phyloP scores from a whole-genome alignment of 345 rosid species.

The Populus euphratica region DNA sequence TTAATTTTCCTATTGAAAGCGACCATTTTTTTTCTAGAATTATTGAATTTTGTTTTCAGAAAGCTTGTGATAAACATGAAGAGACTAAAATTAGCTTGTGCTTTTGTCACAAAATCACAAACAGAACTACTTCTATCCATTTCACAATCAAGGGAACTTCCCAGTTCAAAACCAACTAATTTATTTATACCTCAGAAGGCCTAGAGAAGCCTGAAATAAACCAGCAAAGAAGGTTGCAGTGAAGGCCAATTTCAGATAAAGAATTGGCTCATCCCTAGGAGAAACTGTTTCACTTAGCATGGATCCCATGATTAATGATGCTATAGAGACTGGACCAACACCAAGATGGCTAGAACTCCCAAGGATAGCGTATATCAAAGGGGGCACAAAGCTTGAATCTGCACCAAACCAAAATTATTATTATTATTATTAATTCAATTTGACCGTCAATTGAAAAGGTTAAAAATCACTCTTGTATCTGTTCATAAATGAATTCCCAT shows the following conservation, averaged over 20 bases:
- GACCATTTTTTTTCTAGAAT: background rate
- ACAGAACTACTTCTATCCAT: background rate
- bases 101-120: background rate
- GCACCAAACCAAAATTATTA: conserved; percentile 19
- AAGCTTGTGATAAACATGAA: background rate
- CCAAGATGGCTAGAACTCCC: conserved; percentile 94
- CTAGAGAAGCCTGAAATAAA: conserved; percentile 83
- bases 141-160: background rate
- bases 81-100: background rate
- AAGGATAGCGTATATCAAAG: conserved; percentile 72
- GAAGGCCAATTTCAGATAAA: conserved; percentile 81
- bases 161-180: background rate
- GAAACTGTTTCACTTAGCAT: conserved; percentile 83
- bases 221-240: conserved; percentile 98
- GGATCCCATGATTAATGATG: conserved; percentile 95
- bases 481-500: conserved; percentile 1
- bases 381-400: conserved; percentile 99
- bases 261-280: conserved; percentile 50
- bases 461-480: background rate
- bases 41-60: background rate
- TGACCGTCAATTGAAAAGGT: background rate
- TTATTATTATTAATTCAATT: background rate
- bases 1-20: background rate
- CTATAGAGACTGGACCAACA: conserved; percentile 96
- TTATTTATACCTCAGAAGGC: conserved; percentile 60